Percentiles rank a stretch among this genome's conserved stretches.
These are phyloP conservation scores for Coemansia sp. DNA, from an alignment of 192 early-diverging fungal species.

Conservation along the genomic window DNA sequence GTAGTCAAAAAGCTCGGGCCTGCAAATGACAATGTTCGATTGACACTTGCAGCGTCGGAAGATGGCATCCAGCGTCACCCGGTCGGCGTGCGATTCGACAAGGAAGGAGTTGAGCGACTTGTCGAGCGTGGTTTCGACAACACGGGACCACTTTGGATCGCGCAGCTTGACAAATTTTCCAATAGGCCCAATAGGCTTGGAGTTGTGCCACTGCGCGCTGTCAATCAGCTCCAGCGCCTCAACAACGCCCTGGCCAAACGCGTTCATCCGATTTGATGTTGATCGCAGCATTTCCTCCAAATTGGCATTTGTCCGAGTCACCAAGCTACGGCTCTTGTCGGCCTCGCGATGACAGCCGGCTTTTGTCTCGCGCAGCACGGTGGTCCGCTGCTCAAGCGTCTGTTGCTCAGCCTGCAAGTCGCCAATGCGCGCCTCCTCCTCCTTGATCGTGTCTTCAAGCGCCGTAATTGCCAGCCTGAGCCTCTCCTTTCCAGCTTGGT, in stretches of 20 bases:
- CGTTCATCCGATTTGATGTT: slow-evolving; percentile 63
- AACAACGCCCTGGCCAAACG: slow-evolving; percentile 68
- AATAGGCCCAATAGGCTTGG: slow-evolving; percentile 66
- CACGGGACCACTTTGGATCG: slow-evolving; percentile 55
- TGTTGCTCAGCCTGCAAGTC: slow-evolving; percentile 33
- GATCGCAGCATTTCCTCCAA: slow-evolving; percentile 58
- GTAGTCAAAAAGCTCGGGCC: slow-evolving; percentile 67
- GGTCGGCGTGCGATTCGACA: slow-evolving; percentile 66
- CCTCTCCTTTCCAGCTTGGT: slow-evolving; percentile 28
- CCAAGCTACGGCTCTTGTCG: slow-evolving; percentile 13
- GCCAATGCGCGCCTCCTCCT: slow-evolving; percentile 28
- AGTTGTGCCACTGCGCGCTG: slow-evolving; percentile 42
- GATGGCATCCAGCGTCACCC: slow-evolving; percentile 54
- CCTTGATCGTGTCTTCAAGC: slow-evolving; percentile 26
- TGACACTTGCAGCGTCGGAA: slow-evolving; percentile 51
- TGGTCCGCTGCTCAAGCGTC: slow-evolving; percentile 18
- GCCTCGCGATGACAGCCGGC: slow-evolving; percentile 8
- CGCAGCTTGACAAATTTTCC: slow-evolving; percentile 63
- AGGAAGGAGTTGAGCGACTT: slow-evolving; percentile 63
- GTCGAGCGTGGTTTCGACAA: slow-evolving; percentile 65
- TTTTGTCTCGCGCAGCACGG: slow-evolving; percentile 22
- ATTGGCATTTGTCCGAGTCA: slow-evolving; percentile 17
- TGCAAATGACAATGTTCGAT: slow-evolving; percentile 61
- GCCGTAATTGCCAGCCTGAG: slow-evolving; percentile 8
- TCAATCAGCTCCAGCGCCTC: slow-evolving; percentile 59